A percentile compares a stretch with the other conserved stretches of the same genome.
Conservation (phyloP, 306 rosid genomes). For the Lagenaria siceraria region DNA sequence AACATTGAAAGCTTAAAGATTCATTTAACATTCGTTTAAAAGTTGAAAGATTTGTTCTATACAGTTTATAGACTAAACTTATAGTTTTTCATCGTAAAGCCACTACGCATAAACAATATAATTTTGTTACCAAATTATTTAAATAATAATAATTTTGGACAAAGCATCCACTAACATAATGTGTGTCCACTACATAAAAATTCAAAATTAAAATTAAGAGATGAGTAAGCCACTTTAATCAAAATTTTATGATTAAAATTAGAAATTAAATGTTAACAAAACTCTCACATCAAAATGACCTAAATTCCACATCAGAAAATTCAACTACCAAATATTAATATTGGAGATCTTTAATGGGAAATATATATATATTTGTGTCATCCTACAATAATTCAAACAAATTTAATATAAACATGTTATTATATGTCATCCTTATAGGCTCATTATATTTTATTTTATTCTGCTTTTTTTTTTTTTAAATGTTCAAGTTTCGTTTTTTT, state of each 20-base stretch:
- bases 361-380: not conserved
- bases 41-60: too few species aligned
- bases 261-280: not conserved
- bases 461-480: not conserved
- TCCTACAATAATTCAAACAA: not conserved
- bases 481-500: not conserved
- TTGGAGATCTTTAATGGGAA: not conserved
- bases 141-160: not conserved
- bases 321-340: not conserved
- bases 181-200: too few species aligned
- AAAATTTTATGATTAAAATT: too few species aligned
- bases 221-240: too few species aligned
- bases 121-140: not conserved
- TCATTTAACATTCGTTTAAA: too few species aligned
- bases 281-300: not conserved
- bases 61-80: too few species aligned
- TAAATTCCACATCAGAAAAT: not conserved
- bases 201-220: too few species aligned
- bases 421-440: not conserved
- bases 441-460: not conserved
- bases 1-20: too few species aligned
- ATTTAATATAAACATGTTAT: not conserved
- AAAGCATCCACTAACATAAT: not conserved
- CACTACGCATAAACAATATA: too few species aligned
- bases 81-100: too few species aligned